Percentiles rank a stretch among this genome's conserved stretches.
Conservation (phyloP, 2,329 filamentous ascomycete genomes). For the Nothopassalora personata region DNA sequence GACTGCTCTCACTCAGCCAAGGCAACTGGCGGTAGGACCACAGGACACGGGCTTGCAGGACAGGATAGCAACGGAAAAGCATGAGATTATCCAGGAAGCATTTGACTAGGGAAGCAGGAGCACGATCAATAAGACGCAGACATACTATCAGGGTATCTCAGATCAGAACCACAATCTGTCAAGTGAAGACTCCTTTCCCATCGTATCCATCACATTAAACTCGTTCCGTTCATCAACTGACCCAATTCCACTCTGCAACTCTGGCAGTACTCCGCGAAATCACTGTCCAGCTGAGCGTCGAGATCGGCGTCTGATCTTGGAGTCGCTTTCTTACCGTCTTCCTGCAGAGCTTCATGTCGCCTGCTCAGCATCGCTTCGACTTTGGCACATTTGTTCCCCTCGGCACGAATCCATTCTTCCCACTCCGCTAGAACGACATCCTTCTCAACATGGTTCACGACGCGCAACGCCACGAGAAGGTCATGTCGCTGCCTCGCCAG, state of each 20-base stretch:
- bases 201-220: slow-evolving; percentile 18
- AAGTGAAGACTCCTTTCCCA: neutral
- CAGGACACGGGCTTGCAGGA: no score
- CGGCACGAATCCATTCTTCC: slow-evolving; percentile 84
- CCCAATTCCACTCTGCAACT: slow-evolving; percentile 49
- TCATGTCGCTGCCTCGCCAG: slow-evolving; percentile 84
- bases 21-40: slow-evolving; percentile 65
- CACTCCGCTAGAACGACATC: slow-evolving; percentile 84
- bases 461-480: slow-evolving; percentile 79
- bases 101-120: neutral
- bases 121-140: neutral
- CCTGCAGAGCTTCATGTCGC: slow-evolving; percentile 10
- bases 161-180: neutral
- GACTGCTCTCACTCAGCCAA: slow-evolving; percentile 81
- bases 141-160: neutral
- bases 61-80: no score
- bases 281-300: slow-evolving; percentile 43
- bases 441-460: slow-evolving; percentile 82
- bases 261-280: slow-evolving; percentile 57
- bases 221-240: slow-evolving; percentile 10
- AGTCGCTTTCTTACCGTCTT: neutral
- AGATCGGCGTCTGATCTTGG: neutral
- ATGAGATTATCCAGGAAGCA: neutral
- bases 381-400: slow-evolving; percentile 69
- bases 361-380: slow-evolving; percentile 47